These are phyloP conservation scores for Chromosphaera perkinsii DNA, from an alignment of 208 protist genomes.

Conservation along the genomic window DNA sequence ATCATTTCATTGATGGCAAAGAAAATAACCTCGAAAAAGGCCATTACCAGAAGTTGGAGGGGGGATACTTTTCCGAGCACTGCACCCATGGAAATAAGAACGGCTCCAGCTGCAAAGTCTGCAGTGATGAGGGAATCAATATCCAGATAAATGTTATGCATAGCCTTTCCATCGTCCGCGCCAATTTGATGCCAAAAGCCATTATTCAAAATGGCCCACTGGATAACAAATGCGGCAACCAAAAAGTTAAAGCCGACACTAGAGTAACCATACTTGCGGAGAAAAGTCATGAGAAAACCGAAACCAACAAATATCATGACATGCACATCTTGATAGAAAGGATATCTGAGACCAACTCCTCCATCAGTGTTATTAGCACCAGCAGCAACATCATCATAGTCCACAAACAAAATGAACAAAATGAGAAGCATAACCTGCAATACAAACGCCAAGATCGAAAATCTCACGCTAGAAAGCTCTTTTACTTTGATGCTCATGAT, in stretches of 20 bases:
- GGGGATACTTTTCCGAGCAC: slow-evolving; percentile 61
- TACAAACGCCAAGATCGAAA: too few relatives aligned
- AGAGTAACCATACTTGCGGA: slow-evolving; percentile 38
- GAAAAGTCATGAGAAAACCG: slow-evolving; percentile 62
- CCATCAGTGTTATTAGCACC: too few relatives aligned
- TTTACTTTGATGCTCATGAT: too few relatives aligned
- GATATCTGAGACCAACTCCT: too few relatives aligned
- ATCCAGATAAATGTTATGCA: not conserved
- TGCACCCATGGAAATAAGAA: slow-evolving; percentile 65
- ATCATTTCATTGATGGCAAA: slow-evolving; percentile 58
- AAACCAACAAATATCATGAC: slow-evolving; percentile 64
- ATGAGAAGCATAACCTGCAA: too few relatives aligned
- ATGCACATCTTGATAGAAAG: slow-evolving; percentile 47
- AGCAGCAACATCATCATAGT: too few relatives aligned
- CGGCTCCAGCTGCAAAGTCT: slow-evolving; percentile 57
- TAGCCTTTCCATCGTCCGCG: not conserved
- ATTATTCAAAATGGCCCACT: slow-evolving; percentile 27
- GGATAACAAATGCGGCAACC: slow-evolving; percentile 39
- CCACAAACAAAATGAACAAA: too few relatives aligned
- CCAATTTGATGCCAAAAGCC: slow-evolving; percentile 22
- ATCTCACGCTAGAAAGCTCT: too few relatives aligned
- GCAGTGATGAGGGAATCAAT: slow-evolving; percentile 40
- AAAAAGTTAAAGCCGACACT: slow-evolving; percentile 3
- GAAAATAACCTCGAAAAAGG: slow-evolving; percentile 52
- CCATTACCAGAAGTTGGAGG: slow-evolving; percentile 58